phyloP scores from a whole-genome alignment of 139 green algal genomes.

The Closterium sp. region DNA sequence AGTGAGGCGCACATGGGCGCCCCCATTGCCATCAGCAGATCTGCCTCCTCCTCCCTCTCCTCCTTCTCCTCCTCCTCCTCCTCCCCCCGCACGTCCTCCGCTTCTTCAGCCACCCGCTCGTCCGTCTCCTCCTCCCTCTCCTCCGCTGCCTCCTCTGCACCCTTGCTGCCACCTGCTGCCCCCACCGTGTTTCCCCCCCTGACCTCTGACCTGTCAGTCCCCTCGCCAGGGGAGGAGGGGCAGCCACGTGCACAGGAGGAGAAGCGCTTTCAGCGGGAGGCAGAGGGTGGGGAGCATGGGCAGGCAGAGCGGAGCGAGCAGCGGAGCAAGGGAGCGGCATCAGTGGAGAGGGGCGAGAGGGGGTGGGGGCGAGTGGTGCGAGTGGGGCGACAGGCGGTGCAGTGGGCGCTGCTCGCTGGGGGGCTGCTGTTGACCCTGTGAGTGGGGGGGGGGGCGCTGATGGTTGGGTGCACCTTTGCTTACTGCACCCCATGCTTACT shows the following conservation, averaged over 20 bases:
- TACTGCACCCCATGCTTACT: too few species aligned
- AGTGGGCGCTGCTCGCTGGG: not conserved
- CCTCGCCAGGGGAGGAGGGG: not conserved
- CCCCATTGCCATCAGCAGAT: not conserved
- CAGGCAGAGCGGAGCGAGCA: not conserved
- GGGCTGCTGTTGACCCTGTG: not conserved
- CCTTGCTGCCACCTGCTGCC: not conserved
- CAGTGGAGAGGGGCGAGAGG: not conserved
- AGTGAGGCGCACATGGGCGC: not conserved
- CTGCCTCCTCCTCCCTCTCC: not conserved
- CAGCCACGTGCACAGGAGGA: not conserved
- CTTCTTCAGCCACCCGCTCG: not conserved
- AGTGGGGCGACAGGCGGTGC: not conserved
- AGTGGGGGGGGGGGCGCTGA: not conserved
- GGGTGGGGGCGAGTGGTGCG: not conserved
- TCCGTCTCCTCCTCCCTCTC: not conserved
- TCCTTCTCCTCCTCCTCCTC: not conserved
- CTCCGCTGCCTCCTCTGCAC: not conserved
- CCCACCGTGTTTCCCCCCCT: not conserved
- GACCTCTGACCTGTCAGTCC: not conserved
- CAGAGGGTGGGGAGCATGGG: not conserved
- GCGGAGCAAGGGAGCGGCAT: not conserved
- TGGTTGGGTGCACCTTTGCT: too few species aligned
- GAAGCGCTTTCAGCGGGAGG: not conserved
- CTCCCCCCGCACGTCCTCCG: not conserved